Percentiles rank a stretch among this genome's conserved stretches.
phyloP scores from a whole-genome alignment of 164 flowering plant species.

The Stephania yunnanensis region DNA sequence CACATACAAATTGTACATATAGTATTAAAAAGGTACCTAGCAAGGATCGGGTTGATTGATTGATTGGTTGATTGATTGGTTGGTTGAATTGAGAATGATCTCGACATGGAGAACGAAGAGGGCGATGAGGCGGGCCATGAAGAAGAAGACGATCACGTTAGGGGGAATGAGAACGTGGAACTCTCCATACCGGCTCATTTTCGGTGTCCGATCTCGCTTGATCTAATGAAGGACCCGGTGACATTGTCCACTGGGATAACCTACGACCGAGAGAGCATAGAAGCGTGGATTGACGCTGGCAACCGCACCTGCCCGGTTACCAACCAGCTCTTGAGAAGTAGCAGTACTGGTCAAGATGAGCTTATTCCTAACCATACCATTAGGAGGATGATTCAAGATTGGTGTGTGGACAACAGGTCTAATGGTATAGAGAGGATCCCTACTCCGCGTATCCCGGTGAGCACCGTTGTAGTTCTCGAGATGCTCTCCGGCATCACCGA shows the following conservation, averaged over 20 bases:
- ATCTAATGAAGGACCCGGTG: slow-evolving; percentile 91
- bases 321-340: slow-evolving; percentile 31
- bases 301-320: slow-evolving; percentile 65
- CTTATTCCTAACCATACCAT: slow-evolving; percentile 68
- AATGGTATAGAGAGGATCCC: slow-evolving; percentile 72
- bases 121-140: slow-evolving; percentile 27
- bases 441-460: slow-evolving; percentile 63
- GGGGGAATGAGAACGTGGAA: slow-evolving; percentile 19
- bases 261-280: slow-evolving; percentile 74
- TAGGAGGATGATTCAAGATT: slow-evolving; percentile 69
- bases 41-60: too few species aligned
- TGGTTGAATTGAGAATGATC: slow-evolving; percentile 27
- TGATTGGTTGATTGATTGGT: not conserved
- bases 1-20: not conserved
- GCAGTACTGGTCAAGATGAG: slow-evolving; percentile 23
- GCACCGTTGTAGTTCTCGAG: slow-evolving; percentile 30
- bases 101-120: slow-evolving; percentile 40
- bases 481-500: slow-evolving; percentile 25
- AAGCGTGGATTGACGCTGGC: slow-evolving; percentile 71
- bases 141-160: slow-evolving; percentile 8
- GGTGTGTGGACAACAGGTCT: slow-evolving; percentile 67
- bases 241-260: slow-evolving; percentile 74
- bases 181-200: slow-evolving; percentile 49
- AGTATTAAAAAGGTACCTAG: not conserved
- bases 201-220: slow-evolving; percentile 79